Evolutionary conservation across 768 basidiomycete genomes (phyloP), one percentile per base, ranked within the genome.

Genomic region (Tubosaeta sp.): DNA sequence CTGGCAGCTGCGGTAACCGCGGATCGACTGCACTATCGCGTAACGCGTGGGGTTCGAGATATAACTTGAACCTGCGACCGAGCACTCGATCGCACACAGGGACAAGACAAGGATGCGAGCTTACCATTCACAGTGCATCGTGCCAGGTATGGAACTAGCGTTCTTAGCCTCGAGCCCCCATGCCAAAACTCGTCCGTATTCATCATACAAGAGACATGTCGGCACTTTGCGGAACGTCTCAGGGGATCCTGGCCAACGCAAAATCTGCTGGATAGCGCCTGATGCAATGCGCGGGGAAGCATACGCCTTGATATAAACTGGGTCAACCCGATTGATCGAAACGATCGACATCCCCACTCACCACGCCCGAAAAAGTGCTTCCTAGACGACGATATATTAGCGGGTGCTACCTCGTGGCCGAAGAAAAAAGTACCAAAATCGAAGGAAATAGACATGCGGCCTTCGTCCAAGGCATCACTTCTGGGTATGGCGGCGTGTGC

Each of bases 151-250:
- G 4, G 82, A 80, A 18, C 80, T 78, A 2, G 86, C 79, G 59
- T 87, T 89, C 73, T 92, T 92, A 3, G 91, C 91, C 70, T 92
- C 87, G 44, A 92, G 69, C 1, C 91, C 90, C 90, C 91, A 94
- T 6, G 87, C 85, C 21, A 90, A 59, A 2, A 93, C 83, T 53
- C 77, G 77, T 0, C 89, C 90, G 29, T 73, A 68, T 39, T 85
- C 81, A 55, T 90, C 83, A 55, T 93, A 94, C 14, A 93, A 66
- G 31, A 94, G 73, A 67, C 91, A 93, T 1, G 92, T 93, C 1
- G 91, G 87, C 35, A 79, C 84, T 72, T 94, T 93, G 62, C 90
- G 76, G 73, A 89, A 93, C 1, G 86, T 90, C 68, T 93, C 91
- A 56, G 83, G 79, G 3, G 86, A 86, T 6, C 88, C 89, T 0